phyloP scores from a whole-genome alignment of 495 filamentous ascomycete genomes.

The Talaromyces liani region DNA sequence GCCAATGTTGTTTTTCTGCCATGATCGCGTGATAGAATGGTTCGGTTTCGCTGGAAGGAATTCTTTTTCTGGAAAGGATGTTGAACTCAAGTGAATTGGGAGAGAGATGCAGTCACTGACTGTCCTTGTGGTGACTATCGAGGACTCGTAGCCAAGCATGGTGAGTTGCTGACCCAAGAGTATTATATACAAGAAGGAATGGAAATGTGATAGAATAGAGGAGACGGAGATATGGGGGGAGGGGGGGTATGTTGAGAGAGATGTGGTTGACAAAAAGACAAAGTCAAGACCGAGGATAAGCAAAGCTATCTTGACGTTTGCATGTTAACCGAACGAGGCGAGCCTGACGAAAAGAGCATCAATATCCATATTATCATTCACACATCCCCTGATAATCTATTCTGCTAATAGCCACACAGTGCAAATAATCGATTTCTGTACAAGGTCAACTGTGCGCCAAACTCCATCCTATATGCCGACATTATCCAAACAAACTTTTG shows the following conservation, averaged over 20 bases:
- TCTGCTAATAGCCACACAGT: background rate
- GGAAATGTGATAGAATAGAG: background rate
- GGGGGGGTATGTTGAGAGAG: background rate
- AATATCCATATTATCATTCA: background rate
- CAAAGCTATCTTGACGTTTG: no score
- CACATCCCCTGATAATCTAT: background rate
- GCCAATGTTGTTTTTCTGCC: background rate
- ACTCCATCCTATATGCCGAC: slow-evolving; percentile 4
- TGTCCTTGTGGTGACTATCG: background rate
- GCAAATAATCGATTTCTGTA: background rate
- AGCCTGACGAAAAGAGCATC: background rate
- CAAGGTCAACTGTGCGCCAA: background rate
- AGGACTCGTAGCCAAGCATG: background rate
- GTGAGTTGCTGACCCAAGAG: background rate
- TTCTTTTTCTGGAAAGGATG: background rate
- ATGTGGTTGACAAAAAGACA: background rate
- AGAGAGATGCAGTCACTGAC: background rate
- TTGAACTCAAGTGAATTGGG: background rate
- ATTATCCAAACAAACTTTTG: slow-evolving; percentile 1
- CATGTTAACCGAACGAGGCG: no score
- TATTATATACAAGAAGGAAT: background rate
- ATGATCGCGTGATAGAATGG: background rate
- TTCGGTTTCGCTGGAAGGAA: background rate
- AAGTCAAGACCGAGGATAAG: background rate
- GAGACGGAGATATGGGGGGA: background rate